Evolutionary conservation across 2,329 filamentous ascomycete genomes (phyloP).

Genomic region (Waltergamsia citrina): DNA sequence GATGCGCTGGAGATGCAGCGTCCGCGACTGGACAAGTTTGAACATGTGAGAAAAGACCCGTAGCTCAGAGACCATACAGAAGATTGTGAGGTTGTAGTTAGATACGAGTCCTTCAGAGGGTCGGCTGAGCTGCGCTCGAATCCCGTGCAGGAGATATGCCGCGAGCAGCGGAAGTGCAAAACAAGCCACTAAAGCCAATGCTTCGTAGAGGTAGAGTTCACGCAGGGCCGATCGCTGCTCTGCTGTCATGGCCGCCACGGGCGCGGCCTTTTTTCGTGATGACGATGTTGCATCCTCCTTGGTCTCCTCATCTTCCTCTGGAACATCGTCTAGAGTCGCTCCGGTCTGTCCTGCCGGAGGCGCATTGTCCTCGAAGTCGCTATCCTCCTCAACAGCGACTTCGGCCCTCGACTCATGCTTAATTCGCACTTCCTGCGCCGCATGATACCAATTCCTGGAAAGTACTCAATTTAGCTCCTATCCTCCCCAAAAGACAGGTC

Average conservation of each 20-base stretch:
- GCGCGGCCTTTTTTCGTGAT: slow-evolving; percentile 3
- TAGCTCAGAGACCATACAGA: slow-evolving; percentile 78
- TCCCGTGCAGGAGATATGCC: slow-evolving; percentile 75
- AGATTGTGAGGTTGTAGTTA: slow-evolving; percentile 88
- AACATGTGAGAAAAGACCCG: slow-evolving; percentile 75
- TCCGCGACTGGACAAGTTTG: slow-evolving; percentile 69
- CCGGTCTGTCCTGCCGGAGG: slow-evolving; percentile 8
- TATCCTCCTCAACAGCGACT: slow-evolving; percentile 33
- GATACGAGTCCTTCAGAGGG: slow-evolving; percentile 82
- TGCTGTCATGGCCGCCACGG: slow-evolving; percentile 8
- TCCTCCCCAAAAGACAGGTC: background rate
- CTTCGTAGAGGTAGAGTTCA: slow-evolving; percentile 68
- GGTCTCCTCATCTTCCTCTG: slow-evolving; percentile 27
- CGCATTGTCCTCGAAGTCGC: slow-evolving; percentile 23
- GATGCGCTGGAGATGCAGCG: slow-evolving; percentile 70
- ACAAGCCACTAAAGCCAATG: slow-evolving; percentile 65
- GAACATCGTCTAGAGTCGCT: slow-evolving; percentile 28
- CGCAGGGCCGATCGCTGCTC: slow-evolving; percentile 32
- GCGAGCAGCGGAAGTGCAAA: slow-evolving; percentile 70
- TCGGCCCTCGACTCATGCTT: slow-evolving; percentile 34
- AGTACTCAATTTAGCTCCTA: slow-evolving; percentile 3
- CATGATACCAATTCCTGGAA: slow-evolving; percentile 62
- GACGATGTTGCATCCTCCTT: background rate
- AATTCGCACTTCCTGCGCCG: slow-evolving; percentile 54
- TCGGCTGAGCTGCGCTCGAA: slow-evolving; percentile 70